Evolutionary conservation across 176 grass and related monocot genomes (phyloP).

Genomic region (Carex littledalei): DNA sequence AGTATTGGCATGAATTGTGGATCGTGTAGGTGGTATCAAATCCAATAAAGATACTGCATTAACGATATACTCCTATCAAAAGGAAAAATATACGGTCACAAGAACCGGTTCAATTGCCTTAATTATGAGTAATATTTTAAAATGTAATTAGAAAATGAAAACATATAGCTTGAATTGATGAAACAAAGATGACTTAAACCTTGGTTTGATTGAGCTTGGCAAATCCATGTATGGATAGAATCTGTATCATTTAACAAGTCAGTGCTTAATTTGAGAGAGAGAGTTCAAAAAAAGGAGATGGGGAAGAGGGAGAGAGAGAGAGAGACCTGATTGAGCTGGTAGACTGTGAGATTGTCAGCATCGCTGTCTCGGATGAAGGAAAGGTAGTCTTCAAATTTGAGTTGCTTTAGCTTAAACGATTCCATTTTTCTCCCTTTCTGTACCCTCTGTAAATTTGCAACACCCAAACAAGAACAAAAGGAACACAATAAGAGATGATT

Average conservation of each 20-base stretch:
- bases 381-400: neutral
- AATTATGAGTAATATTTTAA: too few relatives aligned
- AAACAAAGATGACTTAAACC: neutral
- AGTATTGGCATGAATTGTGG: neutral
- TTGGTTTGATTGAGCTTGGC: neutral
- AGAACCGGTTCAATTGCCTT: too few relatives aligned
- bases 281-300: too few relatives aligned
- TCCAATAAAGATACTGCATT: neutral
- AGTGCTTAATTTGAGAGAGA: neutral
- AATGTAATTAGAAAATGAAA: too few relatives aligned
- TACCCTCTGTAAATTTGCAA: neutral
- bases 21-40: constrained; percentile 1
- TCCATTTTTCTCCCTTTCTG: neutral
- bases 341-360: neutral
- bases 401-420: neutral
- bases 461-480: too few relatives aligned
- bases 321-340: neutral
- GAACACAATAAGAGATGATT: too few relatives aligned
- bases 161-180: too few relatives aligned
- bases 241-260: neutral
- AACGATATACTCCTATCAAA: constrained; percentile 1
- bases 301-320: neutral
- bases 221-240: neutral
- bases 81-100: too few relatives aligned
- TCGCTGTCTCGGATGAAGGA: neutral